Evolutionary conservation across 2,329 filamentous ascomycete genomes (phyloP), one percentile per base, ranked within the genome.

Genomic region (Dactylellina haptotyla): DNA sequence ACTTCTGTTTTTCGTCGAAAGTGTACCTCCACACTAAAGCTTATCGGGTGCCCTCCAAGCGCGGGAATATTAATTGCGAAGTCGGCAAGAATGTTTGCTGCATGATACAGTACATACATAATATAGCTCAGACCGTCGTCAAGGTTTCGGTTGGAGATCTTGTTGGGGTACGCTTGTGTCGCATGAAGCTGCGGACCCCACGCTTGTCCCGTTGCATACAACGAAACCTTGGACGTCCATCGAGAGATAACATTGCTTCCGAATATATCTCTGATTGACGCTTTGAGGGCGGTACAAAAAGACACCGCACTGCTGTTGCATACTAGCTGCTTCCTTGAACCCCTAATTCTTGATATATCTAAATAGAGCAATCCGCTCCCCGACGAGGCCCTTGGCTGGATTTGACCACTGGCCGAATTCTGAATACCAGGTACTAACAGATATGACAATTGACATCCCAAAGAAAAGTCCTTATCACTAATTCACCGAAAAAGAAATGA

Each of bases 21-120:
- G 64, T 69, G 64, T 62, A 48, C 61, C 61, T 73, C 69, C 69
- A 65, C 69, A 73, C 69, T 73, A 73, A 66, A 57, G 46, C 69
- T 73, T 73, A 73, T 73, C 69, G 39, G 54, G 61, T 53, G 34
- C 39, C 54, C 26, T 73, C 54, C 32, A 73, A 56, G 61, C 61
- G 61, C 69, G 61, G 61, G 53, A 66, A 66, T 73, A 73, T 66
- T 73, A 56, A 51, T 62, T 64, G 51, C 53, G 48, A 50, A 20
- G 66, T 57, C 50, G 57, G 34, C 56, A 56, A 51, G 51, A 53
- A 25, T 57, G 50, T 20, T 23, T 43, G 41, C 50, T n/a, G n/a
- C n/a, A n/a, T n/a, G n/a, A n/a, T n/a, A n/a, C n/a, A n/a, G n/a
- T n/a, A n/a, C n/a, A n/a, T n/a, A n/a, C n/a, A n/a, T n/a, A 32